A percentile compares a stretch with the other conserved stretches of the same genome.
phyloP scores from a whole-genome alignment of 495 filamentous ascomycete genomes.

The Oleoguttula mirabilis region DNA sequence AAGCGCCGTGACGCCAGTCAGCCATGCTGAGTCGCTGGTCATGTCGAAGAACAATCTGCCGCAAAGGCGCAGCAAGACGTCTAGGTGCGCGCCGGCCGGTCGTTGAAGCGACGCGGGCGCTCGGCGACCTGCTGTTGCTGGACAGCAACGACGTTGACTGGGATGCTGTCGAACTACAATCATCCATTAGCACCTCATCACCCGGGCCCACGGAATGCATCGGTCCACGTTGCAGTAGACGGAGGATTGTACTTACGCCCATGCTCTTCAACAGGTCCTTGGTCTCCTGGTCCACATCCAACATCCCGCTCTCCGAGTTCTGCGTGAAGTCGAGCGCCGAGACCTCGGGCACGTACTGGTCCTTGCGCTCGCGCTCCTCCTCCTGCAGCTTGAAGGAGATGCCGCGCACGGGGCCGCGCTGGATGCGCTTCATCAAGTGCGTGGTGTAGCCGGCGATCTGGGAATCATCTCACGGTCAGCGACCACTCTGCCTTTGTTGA shows the following conservation, averaged over 20 bases:
- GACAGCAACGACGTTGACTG: conserved; percentile 84
- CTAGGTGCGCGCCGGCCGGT: conserved; percentile 38
- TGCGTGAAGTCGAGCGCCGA: conserved; percentile 95
- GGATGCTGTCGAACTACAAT: conserved; percentile 83
- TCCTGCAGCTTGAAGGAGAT: conserved; percentile 99
- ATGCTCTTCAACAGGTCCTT: conserved; percentile 97
- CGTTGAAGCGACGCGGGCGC: conserved; percentile 57
- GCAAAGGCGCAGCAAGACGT: conserved; percentile 19
- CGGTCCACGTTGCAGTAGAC: not conserved
- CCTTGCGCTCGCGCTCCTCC: conserved; percentile 99
- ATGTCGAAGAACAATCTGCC: conserved; percentile 21
- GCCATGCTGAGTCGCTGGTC: not conserved
- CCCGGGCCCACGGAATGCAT: not conserved
- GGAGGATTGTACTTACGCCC: conserved; percentile 57
- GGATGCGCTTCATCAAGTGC: conserved; percentile 97
- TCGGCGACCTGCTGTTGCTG: conserved; percentile 75
- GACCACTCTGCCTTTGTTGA: not conserved
- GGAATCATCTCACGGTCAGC: too few species aligned
- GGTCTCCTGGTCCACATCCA: conserved; percentile 93
- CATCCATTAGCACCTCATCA: not conserved
- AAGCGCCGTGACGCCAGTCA: conserved; percentile 2
- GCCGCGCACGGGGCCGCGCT: conserved; percentile 96
- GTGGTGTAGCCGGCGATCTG: conserved; percentile 98
- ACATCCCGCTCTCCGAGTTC: conserved; percentile 74
- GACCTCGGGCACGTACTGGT: conserved; percentile 98